Evolutionary conservation across 495 filamentous ascomycete species (phyloP).

Genomic region (Aspergillus ellipticus): DNA sequence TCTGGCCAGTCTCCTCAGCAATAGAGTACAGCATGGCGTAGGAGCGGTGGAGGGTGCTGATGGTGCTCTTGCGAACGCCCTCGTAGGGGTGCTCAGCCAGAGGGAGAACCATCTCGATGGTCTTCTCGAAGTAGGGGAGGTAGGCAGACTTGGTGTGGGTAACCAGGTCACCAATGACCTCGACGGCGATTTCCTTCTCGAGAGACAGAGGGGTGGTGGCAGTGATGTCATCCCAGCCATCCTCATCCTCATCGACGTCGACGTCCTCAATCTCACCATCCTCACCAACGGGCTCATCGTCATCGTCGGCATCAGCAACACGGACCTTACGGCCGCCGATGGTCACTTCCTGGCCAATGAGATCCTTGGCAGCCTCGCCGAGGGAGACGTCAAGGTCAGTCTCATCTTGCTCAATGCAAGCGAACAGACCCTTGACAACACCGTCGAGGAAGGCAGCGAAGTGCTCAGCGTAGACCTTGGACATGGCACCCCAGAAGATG

Average conservation of each 20-base stretch:
- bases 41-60: constrained; percentile 86
- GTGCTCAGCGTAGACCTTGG: constrained; percentile 89
- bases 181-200: constrained; percentile 96
- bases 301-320: constrained; percentile 57
- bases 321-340: constrained; percentile 81
- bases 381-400: constrained; percentile 77
- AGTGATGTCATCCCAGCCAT: constrained; percentile 78
- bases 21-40: constrained; percentile 89
- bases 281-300: constrained; percentile 46
- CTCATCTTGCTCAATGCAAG: constrained; percentile 86
- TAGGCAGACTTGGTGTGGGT: constrained; percentile 72
- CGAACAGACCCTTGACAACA: constrained; percentile 79
- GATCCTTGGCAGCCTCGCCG: constrained; percentile 71
- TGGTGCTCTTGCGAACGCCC: constrained; percentile 84
- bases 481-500: constrained; percentile 90
- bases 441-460: constrained; percentile 83
- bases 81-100: constrained; percentile 88
- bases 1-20: constrained; percentile 73
- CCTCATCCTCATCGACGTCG: constrained; percentile 64
- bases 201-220: constrained; percentile 82
- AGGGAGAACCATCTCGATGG: constrained; percentile 73
- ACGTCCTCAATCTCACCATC: constrained; percentile 58
- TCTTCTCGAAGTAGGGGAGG: constrained; percentile 87
- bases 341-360: constrained; percentile 71
- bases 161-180: constrained; percentile 90